A percentile compares a stretch with the other conserved stretches of the same genome.
phyloP scores from a whole-genome alignment of 345 rosid genomes.

The Syzygium grande region DNA sequence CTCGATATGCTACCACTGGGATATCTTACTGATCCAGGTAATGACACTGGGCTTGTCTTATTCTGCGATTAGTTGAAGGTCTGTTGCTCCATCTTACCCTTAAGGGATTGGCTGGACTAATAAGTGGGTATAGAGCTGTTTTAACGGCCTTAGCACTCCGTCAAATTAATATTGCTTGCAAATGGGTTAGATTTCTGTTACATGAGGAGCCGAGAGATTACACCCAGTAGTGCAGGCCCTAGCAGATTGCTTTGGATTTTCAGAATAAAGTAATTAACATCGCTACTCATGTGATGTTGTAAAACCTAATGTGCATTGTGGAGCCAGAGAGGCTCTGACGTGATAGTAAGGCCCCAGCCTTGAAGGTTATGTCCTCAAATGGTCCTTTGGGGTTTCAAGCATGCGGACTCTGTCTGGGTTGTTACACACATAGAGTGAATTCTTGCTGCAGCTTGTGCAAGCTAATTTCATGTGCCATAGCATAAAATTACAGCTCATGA shows the following conservation, averaged over 20 bases:
- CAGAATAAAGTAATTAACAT: not conserved
- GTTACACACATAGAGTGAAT: not conserved
- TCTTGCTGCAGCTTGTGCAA: not conserved
- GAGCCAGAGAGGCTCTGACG: not conserved
- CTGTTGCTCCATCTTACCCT: not conserved
- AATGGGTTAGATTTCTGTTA: not conserved
- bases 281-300: not conserved
- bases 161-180: not conserved
- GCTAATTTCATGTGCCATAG: not conserved
- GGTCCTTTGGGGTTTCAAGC: not conserved
- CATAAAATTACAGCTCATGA: not conserved
- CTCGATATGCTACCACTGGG: constrained; percentile 92
- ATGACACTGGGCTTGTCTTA: constrained; percentile 2
- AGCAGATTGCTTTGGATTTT: not conserved
- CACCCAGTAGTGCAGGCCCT: not conserved
- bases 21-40: constrained; percentile 87
- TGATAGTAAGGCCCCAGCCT: not conserved
- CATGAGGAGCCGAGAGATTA: not conserved
- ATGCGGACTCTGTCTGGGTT: not conserved
- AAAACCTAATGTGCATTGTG: not conserved
- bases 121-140: not conserved
- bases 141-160: not conserved
- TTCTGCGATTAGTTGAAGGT: not conserved
- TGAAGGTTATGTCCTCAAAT: not conserved
- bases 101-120: not conserved